These are phyloP conservation scores for Paecilomyces fulvus DNA, from an alignment of 2,329 filamentous ascomycete species.

Conservation along the genomic window DNA sequence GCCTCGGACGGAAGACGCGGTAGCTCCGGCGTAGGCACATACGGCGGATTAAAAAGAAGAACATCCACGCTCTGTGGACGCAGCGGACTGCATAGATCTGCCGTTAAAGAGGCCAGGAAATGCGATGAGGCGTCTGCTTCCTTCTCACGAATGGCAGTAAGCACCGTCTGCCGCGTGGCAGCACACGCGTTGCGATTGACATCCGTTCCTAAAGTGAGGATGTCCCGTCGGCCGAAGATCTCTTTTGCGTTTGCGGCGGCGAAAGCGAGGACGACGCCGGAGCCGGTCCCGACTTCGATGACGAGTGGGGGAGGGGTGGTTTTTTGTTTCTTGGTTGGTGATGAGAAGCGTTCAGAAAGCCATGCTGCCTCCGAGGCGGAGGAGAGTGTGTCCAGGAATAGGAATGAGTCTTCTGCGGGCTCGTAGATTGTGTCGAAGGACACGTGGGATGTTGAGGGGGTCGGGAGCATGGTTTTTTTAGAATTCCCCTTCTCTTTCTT, in stretches of 20 bases:
- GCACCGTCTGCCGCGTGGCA: conserved; percentile 64
- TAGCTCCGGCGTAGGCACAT: conserved; percentile 76
- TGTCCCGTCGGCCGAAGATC: conserved; percentile 63
- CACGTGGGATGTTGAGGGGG: conserved; percentile 87
- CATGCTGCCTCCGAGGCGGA: conserved; percentile 59
- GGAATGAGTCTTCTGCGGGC: conserved; percentile 90
- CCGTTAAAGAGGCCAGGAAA: conserved; percentile 60
- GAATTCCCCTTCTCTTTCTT: background rate
- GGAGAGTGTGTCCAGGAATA: conserved; percentile 86
- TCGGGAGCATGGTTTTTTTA: conserved; percentile 68
- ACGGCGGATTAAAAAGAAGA: conserved; percentile 92
- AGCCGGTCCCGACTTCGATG: conserved; percentile 82
- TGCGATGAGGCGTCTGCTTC: conserved; percentile 7
- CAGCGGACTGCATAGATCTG: conserved; percentile 60
- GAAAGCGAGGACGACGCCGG: conserved; percentile 89
- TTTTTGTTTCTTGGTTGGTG: conserved; percentile 12
- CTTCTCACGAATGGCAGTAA: conserved; percentile 36
- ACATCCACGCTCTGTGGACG: conserved; percentile 60
- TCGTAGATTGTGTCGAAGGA: conserved; percentile 85
- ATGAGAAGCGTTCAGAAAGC: conserved; percentile 54
- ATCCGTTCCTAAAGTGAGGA: conserved; percentile 71
- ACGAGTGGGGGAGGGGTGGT: conserved; percentile 51
- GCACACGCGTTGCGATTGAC: conserved; percentile 76
- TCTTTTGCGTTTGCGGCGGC: conserved; percentile 61
- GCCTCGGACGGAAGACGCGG: conserved; percentile 43